Evolutionary conservation across 768 basidiomycete species (phyloP).

Genomic region (Tephrocybe rancida): DNA sequence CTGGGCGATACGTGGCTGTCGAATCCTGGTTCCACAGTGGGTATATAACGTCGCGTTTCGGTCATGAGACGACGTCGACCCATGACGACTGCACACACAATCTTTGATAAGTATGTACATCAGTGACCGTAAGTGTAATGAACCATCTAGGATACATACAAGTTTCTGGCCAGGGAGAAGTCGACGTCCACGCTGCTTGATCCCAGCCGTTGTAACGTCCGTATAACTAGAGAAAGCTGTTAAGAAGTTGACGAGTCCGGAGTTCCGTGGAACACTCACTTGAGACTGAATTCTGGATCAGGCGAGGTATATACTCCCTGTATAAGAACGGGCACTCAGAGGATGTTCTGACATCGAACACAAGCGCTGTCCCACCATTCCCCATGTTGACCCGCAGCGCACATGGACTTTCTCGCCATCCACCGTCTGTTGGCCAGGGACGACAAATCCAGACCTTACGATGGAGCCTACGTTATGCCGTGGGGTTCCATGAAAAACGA

Average conservation of each 20-base stretch:
- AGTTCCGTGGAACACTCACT: not conserved
- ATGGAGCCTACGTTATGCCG: slow-evolving; percentile 11
- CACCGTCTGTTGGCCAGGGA: slow-evolving; percentile 7
- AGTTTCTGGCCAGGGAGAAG: slow-evolving; percentile 15
- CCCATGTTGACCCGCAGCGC: slow-evolving; percentile 14
- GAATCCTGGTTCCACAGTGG: slow-evolving; percentile 5
- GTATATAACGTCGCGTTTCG: not conserved
- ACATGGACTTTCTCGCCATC: slow-evolving; percentile 1
- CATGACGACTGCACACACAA: slow-evolving; percentile 10
- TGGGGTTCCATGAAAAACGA: slow-evolving; percentile 14
- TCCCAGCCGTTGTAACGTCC: not conserved
- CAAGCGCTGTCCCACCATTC: not conserved
- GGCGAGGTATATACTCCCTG: slow-evolving; percentile 15
- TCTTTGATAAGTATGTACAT: not conserved
- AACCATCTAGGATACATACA: not conserved
- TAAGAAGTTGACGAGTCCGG: not conserved
- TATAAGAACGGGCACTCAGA: not conserved
- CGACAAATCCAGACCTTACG: slow-evolving; percentile 12
- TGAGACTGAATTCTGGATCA: slow-evolving; percentile 8
- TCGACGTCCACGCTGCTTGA: slow-evolving; percentile 1
- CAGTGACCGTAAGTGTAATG: not conserved
- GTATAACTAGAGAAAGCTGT: slow-evolving; percentile 4
- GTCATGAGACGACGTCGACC: slow-evolving; percentile 7
- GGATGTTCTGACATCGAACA: not conserved
- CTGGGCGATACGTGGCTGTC: slow-evolving; percentile 13